These are phyloP conservation scores for Davidsoniella australis DNA, from an alignment of 2,329 filamentous ascomycete species.

Conservation along the genomic window DNA sequence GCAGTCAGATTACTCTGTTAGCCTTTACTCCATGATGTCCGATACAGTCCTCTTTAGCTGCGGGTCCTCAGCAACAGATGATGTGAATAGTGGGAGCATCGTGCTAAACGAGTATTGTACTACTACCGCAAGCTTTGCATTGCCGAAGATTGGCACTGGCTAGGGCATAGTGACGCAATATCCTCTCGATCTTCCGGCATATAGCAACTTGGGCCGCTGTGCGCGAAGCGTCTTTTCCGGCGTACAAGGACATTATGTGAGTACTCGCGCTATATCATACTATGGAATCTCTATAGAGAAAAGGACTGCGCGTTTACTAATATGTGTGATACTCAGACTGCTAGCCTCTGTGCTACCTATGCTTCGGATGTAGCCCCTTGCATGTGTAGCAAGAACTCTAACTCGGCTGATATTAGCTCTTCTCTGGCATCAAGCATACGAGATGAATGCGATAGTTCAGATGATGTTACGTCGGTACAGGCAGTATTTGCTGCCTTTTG, in stretches of 20 bases:
- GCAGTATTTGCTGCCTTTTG: slow-evolving; percentile 36
- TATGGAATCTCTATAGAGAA: background rate
- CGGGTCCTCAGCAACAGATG: slow-evolving; percentile 29
- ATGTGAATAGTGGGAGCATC: slow-evolving; percentile 28
- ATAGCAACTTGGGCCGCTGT: slow-evolving; percentile 26
- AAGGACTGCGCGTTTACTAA: background rate
- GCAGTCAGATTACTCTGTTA: no score
- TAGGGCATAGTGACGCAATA: slow-evolving; percentile 26
- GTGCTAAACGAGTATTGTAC: slow-evolving; percentile 33
- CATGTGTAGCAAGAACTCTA: slow-evolving; percentile 33
- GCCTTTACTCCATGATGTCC: no score
- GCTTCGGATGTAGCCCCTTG: slow-evolving; percentile 31
- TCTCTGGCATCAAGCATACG: slow-evolving; percentile 27
- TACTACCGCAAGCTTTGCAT: slow-evolving; percentile 25
- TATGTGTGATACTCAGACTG: slow-evolving; percentile 15
- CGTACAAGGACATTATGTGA: slow-evolving; percentile 14
- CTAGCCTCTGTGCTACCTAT: slow-evolving; percentile 22
- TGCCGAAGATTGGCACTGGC: slow-evolving; percentile 25
- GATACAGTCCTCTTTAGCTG: no score
- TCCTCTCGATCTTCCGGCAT: slow-evolving; percentile 32
- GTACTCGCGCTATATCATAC: background rate
- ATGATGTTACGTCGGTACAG: slow-evolving; percentile 24
- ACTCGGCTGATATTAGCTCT: slow-evolving; percentile 26
- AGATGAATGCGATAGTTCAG: slow-evolving; percentile 28
- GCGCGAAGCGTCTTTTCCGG: slow-evolving; percentile 23